Base-by-base conservation (phyloP, 495 filamentous ascomycete species). In the Articulospora tetracladia region DNA sequence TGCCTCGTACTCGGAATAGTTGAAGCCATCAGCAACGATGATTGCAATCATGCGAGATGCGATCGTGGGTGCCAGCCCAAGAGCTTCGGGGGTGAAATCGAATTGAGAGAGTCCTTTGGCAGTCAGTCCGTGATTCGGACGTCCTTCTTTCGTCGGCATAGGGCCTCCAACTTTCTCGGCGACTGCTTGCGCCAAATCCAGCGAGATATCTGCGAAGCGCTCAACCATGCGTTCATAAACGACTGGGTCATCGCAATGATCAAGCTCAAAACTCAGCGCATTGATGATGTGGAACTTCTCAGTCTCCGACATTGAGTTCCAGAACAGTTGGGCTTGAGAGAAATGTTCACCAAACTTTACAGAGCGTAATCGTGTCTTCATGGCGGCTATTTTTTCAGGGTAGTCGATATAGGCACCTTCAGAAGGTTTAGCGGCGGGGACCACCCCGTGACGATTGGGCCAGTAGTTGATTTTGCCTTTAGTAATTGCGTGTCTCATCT, bases 181-280 rank as follows among this genome's bases (percentile, higher is more conserved):
- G 10, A 93, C 89, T 2, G 75, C 73, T 69, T 88, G 78, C 0
- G 91, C 89, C 3, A 96, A 85, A 1, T 76, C 76, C 1, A 92
- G 70, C 60, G 91, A 88, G 64, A 94, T 90, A 8, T 90, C 84
- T 2, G 83, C 75, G 3, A 94, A 75, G 23, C 92, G 86, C 51
- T 87, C 73, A 2, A 79, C 77, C 75, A 94, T 84, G 65, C 87
- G 81, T 55, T 83, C 77, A 68, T 93, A 95, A 22, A 96, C 91
- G 24, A 89, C 66, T 0, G 87, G 86, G 50, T 96, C 91, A 48
- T 95, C 91, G 71, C 92, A 96, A 72, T 96, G 92, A 66, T 92
- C 89, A 7, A 96, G 82, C 73, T 96, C 92, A 69, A 96, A 96
- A 3, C 78, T 75, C 46, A 96, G 80, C 0, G 92, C 90, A 47